Evolutionary conservation across 2,329 filamentous ascomycete genomes (phyloP), one percentile per base, ranked within the genome.

Genomic region (Periconia sp.): DNA sequence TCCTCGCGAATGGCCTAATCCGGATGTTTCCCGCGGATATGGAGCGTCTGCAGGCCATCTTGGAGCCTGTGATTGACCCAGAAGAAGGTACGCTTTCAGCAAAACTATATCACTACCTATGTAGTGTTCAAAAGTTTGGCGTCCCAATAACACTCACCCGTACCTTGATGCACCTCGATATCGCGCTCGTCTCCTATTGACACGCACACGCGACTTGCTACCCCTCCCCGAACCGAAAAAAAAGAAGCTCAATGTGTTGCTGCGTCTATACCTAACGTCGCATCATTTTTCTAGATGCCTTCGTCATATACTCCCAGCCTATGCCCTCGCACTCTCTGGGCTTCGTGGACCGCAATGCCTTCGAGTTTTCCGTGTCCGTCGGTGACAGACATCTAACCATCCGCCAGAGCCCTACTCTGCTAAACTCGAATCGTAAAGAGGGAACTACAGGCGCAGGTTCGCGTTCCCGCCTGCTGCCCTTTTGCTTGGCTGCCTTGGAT

Each of bases 321-420:
- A 84, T 91, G 23, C 86, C 89, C 0, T 89, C 88, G 13, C 85
- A 62, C 54, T 66, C 63, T 15, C 62, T 97, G 10, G 94, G 93
- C 67, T 94, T 97, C 74, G 77, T 97, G 58, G 88, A 96, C 71
- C 79, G 89, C 15, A 85, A 83, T 59, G 85, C 89, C 10, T 71
- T 81, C 1, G 74, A 77, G 1, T 72, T 97, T 35, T 83, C 90
- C 13, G 70, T 96, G 54, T 81, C 81, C 33, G 82, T 97, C 56
- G 84, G 79, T 50, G 86, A 81, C 51, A 81, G 80, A 49, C 90
- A 96, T 66, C 85, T 91, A 54, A 84, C 82, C 33, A 88, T 97
- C 62, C 82, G 86, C 57, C 94, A 97, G 74, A 96, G 91, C 1
- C 93, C 92, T 0, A 84, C 86, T 10, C 80, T 97, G 10, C 82